Base-by-base conservation (phyloP, 495 filamentous ascomycete genomes). In the Penicillium fimorum region DNA sequence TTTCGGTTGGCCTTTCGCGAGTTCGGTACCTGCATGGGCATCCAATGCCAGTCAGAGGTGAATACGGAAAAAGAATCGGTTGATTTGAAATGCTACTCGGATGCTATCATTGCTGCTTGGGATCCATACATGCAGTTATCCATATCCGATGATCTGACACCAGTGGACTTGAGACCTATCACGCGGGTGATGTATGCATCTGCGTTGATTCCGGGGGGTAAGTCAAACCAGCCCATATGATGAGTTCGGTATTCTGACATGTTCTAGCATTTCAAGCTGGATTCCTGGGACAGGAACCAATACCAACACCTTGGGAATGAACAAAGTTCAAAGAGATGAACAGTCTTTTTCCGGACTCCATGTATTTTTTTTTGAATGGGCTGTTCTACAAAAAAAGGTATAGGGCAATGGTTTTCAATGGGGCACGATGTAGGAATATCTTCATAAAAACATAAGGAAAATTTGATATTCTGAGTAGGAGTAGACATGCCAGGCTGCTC, bases 161-260 rank as follows among this genome's bases (percentile, higher is more conserved):
- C 79, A 5, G 74, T 80, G 33, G 79, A 82, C 42, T 57, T 86
- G 60, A 62, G 74, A 35, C 83, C 84, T 0, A 87, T 87, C 44
- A 84, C 83, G 25, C 61, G 76, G 50, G 83, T 82, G 30, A 89
- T 88, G 86, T 87, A 84, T 74, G 83, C 85, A 42, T 71, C 84
- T 5, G 84, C 84, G 46, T 59, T 87, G 63, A 75, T 80, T 46
- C 83, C 84, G 5, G 83, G 84, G 62, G 83, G 85, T 86, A 49
- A 80, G 80, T 75, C 44, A 37, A 25, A 8, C 11, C 24, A 13
- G 6, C 13, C 8, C 9, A 12, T n/a, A 11, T n/a, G 7, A 17
- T 41, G 15, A 27, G 5, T 10, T 18, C 33, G 32, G 8, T 24
- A 33, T 10, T 17, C 13, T 54, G 41, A 52, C 50, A 12, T 4